Evolutionary conservation across 768 basidiomycete species (phyloP).

Genomic region (Sporobolomyces roseus): DNA sequence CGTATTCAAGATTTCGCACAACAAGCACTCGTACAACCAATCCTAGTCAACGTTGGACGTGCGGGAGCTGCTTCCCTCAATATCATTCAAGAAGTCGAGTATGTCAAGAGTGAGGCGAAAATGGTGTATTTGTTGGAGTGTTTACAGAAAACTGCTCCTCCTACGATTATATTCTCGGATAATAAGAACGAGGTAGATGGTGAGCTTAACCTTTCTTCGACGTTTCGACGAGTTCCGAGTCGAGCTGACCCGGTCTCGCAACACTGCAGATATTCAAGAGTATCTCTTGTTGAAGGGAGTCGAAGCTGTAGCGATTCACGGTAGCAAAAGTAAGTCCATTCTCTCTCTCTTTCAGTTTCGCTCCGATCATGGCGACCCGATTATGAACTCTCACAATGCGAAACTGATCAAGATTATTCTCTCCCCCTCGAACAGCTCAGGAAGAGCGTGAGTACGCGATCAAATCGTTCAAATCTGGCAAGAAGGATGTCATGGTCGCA

Average conservation of each 20-base stretch:
- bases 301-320: slow-evolving; percentile 97
- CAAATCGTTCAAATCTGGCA: slow-evolving; percentile 93
- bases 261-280: slow-evolving; percentile 81
- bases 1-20: slow-evolving; percentile 99
- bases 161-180: slow-evolving; percentile 95
- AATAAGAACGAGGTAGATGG: slow-evolving; percentile 99
- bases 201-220: slow-evolving; percentile 48
- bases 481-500: slow-evolving; percentile 99
- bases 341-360: too few species aligned
- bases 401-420: neutral
- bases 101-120: slow-evolving; percentile 98
- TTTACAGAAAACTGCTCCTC: slow-evolving; percentile 95
- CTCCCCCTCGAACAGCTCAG: slow-evolving; percentile 60
- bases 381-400: too few species aligned
- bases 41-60: slow-evolving; percentile 94
- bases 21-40: slow-evolving; percentile 87
- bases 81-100: slow-evolving; percentile 90
- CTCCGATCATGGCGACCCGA: too few species aligned
- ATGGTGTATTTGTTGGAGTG: slow-evolving; percentile 99
- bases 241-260: too few species aligned
- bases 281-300: slow-evolving; percentile 94
- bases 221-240: neutral
- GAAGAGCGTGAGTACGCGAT: slow-evolving; percentile 99
- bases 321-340: slow-evolving; percentile 74
- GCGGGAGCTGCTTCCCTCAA: slow-evolving; percentile 97